These are phyloP conservation scores for Lagenidium giganteum DNA, from an alignment of 352 stramenopile genomes.

Conservation along the genomic window DNA sequence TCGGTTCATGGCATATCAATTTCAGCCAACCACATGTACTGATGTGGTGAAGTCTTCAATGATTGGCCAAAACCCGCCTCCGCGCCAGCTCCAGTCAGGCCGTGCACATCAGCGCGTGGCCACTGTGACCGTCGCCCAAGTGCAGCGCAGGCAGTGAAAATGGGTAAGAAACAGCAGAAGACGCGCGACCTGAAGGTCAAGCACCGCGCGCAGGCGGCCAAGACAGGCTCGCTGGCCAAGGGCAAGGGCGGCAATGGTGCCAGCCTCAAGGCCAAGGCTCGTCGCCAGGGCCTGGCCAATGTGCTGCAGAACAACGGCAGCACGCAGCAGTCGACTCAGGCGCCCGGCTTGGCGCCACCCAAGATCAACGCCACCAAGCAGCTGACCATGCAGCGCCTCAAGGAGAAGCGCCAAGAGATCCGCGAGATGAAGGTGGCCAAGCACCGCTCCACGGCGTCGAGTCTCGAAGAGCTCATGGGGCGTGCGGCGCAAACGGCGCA, in stretches of 20 bases:
- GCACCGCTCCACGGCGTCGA: slow-evolving; percentile 36
- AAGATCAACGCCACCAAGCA: slow-evolving; percentile 34
- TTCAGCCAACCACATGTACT: too few relatives aligned
- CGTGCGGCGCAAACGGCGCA: slow-evolving; percentile 32
- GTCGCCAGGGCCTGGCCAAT: slow-evolving; percentile 3
- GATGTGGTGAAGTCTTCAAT: too few relatives aligned
- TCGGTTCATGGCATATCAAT: too few relatives aligned
- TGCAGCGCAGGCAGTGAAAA: too few relatives aligned
- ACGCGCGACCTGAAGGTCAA: slow-evolving; percentile 13
- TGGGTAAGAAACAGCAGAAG: slow-evolving; percentile 11
- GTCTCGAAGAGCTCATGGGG: slow-evolving; percentile 46
- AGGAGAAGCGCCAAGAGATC: slow-evolving; percentile 64
- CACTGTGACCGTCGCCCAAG: too few relatives aligned
- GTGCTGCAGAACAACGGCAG: neutral
- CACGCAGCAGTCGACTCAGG: neutral
- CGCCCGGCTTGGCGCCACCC: slow-evolving; percentile 25
- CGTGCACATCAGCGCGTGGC: too few relatives aligned
- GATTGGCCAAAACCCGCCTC: too few relatives aligned
- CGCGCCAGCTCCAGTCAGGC: too few relatives aligned
- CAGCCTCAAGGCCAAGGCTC: slow-evolving; percentile 4
- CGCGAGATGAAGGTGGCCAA: slow-evolving; percentile 36
- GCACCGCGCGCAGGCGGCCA: slow-evolving; percentile 13
- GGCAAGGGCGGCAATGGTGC: slow-evolving; percentile 1
- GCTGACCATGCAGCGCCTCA: slow-evolving; percentile 37
- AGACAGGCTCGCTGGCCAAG: slow-evolving; percentile 9